A percentile compares a stretch with the other conserved stretches of the same genome.
These are phyloP conservation scores for Colletotrichum acutatum DNA, from an alignment of 2,329 filamentous ascomycete genomes.

Conservation along the genomic window DNA sequence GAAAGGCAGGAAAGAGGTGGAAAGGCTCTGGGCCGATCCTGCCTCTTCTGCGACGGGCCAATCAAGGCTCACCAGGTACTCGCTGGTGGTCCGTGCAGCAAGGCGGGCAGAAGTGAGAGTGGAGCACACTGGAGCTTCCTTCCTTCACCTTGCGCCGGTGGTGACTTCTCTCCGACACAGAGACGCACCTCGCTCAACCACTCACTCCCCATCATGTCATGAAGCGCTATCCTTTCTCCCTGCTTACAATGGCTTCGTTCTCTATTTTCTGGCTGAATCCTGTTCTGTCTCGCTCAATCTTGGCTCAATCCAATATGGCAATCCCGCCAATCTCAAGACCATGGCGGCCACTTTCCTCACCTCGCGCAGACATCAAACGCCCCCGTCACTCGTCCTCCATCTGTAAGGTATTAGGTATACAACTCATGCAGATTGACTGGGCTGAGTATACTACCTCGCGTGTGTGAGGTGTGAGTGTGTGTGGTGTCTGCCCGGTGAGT, in stretches of 20 bases:
- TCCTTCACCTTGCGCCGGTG: neutral
- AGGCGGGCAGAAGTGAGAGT: neutral
- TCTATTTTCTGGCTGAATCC: neutral
- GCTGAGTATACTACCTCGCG: neutral
- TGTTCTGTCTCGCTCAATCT: neutral
- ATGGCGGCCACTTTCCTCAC: neutral
- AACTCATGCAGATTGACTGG: constrained; percentile 3
- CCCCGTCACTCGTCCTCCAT: constrained; percentile 1
- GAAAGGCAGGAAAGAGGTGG: constrained; percentile 2
- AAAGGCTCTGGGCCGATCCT: neutral
- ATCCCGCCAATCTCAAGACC: neutral
- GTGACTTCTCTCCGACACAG: neutral
- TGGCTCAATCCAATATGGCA: neutral
- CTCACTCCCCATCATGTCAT: neutral
- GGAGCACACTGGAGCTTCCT: neutral
- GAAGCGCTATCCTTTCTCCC: neutral
- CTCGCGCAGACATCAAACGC: neutral
- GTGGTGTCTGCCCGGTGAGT: too few species aligned
- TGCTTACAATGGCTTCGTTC: neutral
- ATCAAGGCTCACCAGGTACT: neutral
- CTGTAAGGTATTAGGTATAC: neutral
- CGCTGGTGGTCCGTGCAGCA: neutral
- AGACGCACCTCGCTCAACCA: neutral
- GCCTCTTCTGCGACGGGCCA: neutral
- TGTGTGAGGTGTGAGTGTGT: neutral